A percentile compares a stretch with the other conserved stretches of the same genome.
Evolutionary conservation across 768 basidiomycete species (phyloP).

Genomic region (Lactarius sp.): DNA sequence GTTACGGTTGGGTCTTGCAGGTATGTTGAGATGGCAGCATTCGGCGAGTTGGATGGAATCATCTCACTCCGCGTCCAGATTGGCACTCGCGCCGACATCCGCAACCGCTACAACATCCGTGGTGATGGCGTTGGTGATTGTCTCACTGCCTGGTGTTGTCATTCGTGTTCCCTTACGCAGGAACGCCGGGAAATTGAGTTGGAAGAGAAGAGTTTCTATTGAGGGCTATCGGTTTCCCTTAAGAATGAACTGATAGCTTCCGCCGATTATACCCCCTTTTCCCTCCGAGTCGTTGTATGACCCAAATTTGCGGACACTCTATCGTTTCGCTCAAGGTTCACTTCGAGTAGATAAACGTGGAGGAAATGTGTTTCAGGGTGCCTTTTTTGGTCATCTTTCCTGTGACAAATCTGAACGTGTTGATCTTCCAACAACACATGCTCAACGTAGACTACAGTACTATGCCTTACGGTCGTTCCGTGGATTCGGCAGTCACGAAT

Average conservation of each 20-base stretch:
- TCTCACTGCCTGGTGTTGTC: neutral
- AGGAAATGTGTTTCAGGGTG: too few relatives aligned
- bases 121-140: neutral
- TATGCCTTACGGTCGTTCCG: too few relatives aligned
- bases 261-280: neutral
- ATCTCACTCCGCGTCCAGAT: neutral
- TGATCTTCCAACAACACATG: too few relatives aligned
- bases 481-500: too few relatives aligned
- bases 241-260: neutral
- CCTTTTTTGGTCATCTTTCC: too few relatives aligned
- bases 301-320: too few relatives aligned
- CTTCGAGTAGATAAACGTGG: too few relatives aligned
- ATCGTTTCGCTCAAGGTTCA: too few relatives aligned
- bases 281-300: too few relatives aligned
- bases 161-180: neutral
- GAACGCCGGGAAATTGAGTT: neutral
- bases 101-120: neutral
- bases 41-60: neutral
- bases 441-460: too few relatives aligned
- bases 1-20: neutral
- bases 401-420: too few relatives aligned
- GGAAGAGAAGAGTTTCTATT: neutral
- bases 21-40: neutral
- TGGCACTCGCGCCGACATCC: neutral
- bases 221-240: neutral